These are phyloP conservation scores for Dalbergia oliveri DNA, from an alignment of 306 rosid genomes.

Conservation along the genomic window DNA sequence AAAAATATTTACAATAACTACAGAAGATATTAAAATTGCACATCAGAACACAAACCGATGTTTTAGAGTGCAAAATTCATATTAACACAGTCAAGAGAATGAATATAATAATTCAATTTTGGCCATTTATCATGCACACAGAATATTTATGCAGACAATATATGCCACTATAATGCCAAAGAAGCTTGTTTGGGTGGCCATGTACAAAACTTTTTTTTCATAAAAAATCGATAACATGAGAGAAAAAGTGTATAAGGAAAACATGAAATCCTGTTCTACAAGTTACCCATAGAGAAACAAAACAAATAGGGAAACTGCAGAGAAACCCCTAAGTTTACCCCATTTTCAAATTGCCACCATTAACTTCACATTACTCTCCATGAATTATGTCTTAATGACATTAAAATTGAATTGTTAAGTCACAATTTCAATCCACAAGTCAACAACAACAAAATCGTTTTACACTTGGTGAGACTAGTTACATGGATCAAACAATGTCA, in stretches of 20 bases:
- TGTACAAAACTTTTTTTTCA: not conserved
- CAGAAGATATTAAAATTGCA: constrained; percentile 54
- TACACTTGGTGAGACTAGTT: not conserved
- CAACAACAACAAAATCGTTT: not conserved
- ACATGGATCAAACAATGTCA: not conserved
- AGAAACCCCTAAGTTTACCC: constrained; percentile 24
- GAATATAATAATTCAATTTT: constrained; percentile 15
- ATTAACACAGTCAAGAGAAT: constrained; percentile 27
- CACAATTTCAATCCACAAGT: not conserved
- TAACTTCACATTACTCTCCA: constrained; percentile 14
- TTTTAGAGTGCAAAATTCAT: constrained; percentile 16
- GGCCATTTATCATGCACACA: constrained; percentile 7
- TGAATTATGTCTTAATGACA: not conserved
- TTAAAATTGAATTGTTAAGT: not conserved
- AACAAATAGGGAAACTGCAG: constrained; percentile 4
- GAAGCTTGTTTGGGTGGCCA: not conserved
- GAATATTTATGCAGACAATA: constrained; percentile 17
- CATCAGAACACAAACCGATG: constrained; percentile 49
- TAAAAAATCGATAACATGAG: not conserved
- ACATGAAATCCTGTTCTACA: not conserved
- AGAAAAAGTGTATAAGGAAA: not conserved
- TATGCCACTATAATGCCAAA: not conserved
- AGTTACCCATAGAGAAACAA: constrained; percentile 9
- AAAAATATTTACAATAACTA: constrained; percentile 83
- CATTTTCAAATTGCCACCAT: not conserved